Conservation (phyloP, 441 rosid genomes). For the Populus hybrid region DNA sequence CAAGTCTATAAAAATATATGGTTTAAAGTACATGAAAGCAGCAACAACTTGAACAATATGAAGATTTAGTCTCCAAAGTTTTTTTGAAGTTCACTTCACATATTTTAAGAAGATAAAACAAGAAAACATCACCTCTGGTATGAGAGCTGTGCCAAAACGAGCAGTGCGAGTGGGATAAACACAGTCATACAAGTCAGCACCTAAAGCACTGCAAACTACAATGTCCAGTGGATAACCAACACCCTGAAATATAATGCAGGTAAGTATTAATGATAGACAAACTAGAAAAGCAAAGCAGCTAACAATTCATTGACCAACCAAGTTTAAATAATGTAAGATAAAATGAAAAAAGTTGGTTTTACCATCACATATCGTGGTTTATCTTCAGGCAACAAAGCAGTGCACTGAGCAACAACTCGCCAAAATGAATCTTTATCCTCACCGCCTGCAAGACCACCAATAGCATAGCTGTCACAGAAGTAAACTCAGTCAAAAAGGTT, state of each 20-base stretch:
- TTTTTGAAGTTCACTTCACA: neutral
- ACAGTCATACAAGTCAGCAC: constrained; percentile 85
- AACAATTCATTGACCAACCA: neutral
- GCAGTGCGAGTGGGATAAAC: constrained; percentile 90
- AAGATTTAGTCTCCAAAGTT: neutral
- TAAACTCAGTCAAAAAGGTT: constrained; percentile 28
- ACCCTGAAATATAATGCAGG: constrained; percentile 44
- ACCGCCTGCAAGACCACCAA: neutral
- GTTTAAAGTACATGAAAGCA: neutral
- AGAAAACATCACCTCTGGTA: constrained; percentile 57
- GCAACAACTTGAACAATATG: neutral
- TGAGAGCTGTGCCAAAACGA: constrained; percentile 79
- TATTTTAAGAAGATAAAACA: constrained; percentile 12
- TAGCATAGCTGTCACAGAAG: constrained; percentile 49
- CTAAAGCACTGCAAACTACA: constrained; percentile 85
- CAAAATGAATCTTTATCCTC: constrained; percentile 68
- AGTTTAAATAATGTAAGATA: constrained; percentile 2
- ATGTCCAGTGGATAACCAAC: constrained; percentile 85
- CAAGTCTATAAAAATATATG: neutral
- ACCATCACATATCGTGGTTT: constrained; percentile 90
- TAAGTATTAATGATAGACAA: neutral
- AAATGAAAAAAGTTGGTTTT: constrained; percentile 11
- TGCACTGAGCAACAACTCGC: constrained; percentile 88
- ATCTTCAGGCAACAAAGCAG: constrained; percentile 69
- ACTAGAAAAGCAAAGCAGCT: constrained; percentile 3